A percentile compares a stretch with the other conserved stretches of the same genome.
phyloP scores from a whole-genome alignment of 192 early-diverging fungal species.

The Entomortierella lignicola region DNA sequence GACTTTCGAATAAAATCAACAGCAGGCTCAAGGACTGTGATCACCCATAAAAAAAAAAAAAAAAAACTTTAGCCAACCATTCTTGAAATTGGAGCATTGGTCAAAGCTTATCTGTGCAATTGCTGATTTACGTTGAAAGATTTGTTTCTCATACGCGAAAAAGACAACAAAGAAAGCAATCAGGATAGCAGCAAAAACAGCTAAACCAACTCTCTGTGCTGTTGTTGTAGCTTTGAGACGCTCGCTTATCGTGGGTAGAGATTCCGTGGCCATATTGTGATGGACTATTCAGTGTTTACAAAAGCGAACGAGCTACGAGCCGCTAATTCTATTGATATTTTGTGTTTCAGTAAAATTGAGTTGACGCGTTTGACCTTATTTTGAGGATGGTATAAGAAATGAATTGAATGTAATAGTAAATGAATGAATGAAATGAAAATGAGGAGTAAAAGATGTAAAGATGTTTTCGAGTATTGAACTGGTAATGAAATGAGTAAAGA shows the following conservation, averaged over 20 bases:
- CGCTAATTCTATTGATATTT: no score
- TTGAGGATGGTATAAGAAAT: background rate
- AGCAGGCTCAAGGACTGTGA: constrained; percentile 37
- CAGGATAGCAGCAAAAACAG: background rate
- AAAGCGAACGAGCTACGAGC: no score
- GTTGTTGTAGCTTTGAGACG: constrained; percentile 8
- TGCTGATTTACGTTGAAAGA: constrained; percentile 26
- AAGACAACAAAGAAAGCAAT: constrained; percentile 29
- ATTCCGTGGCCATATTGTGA: constrained; percentile 2
- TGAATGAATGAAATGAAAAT: constrained; percentile 1
- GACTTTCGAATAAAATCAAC: constrained; percentile 29
- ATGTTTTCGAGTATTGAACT: no score
- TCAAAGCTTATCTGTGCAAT: background rate
- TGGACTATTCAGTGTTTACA: no score
- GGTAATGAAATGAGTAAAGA: no score
- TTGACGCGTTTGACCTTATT: background rate
- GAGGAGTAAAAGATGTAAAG: no score
- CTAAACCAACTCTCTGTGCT: constrained; percentile 1
- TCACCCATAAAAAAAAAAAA: no score
- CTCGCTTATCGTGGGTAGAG: constrained; percentile 17
- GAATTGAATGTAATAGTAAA: background rate
- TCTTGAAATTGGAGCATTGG: no score
- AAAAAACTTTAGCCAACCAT: no score
- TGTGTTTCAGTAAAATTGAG: background rate
- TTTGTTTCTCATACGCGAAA: constrained; percentile 34